phyloP scores from a whole-genome alignment of 1,284 basidiomycete species.

The Ustilago tritici region DNA sequence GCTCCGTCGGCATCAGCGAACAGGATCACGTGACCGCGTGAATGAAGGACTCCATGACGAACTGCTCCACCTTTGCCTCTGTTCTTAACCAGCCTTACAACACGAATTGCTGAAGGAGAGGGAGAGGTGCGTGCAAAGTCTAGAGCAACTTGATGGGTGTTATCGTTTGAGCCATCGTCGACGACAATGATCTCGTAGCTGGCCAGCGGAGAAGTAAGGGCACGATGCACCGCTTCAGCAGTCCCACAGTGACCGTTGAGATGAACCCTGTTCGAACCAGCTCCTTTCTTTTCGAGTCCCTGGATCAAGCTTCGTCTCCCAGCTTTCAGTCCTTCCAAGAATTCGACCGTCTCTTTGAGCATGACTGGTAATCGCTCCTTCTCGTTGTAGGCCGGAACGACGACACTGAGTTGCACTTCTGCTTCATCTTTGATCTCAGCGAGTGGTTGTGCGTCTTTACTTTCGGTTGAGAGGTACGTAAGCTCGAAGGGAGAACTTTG shows the following conservation, averaged over 20 bases:
- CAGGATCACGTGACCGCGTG: slow-evolving; percentile 81
- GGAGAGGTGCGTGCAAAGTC: slow-evolving; percentile 75
- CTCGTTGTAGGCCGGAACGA: slow-evolving; percentile 93
- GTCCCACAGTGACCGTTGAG: neutral
- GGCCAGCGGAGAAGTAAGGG: slow-evolving; percentile 29
- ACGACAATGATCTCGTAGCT: slow-evolving; percentile 82
- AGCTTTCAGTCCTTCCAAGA: slow-evolving; percentile 69
- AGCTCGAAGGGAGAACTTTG: slow-evolving; percentile 12
- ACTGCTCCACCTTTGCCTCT: slow-evolving; percentile 93
- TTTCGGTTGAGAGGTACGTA: slow-evolving; percentile 8
- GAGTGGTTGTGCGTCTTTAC: slow-evolving; percentile 15
- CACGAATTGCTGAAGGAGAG: slow-evolving; percentile 75
- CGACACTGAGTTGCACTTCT: slow-evolving; percentile 75
- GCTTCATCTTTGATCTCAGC: slow-evolving; percentile 22
- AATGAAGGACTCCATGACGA: slow-evolving; percentile 77
- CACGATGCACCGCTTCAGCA: slow-evolving; percentile 3
- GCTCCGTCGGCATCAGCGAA: slow-evolving; percentile 96
- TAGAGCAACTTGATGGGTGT: slow-evolving; percentile 78
- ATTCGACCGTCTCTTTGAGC: slow-evolving; percentile 78
- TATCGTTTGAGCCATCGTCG: slow-evolving; percentile 87
- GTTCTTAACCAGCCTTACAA: slow-evolving; percentile 83
- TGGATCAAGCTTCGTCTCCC: slow-evolving; percentile 24
- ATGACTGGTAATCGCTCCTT: slow-evolving; percentile 81
- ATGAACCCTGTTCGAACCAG: neutral
- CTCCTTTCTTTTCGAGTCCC: neutral